Percentiles rank a stretch among this genome's conserved stretches.
These are phyloP conservation scores for Paramecium tetraurelia DNA, from an alignment of 73 alveolate species.

Conservation along the genomic window DNA sequence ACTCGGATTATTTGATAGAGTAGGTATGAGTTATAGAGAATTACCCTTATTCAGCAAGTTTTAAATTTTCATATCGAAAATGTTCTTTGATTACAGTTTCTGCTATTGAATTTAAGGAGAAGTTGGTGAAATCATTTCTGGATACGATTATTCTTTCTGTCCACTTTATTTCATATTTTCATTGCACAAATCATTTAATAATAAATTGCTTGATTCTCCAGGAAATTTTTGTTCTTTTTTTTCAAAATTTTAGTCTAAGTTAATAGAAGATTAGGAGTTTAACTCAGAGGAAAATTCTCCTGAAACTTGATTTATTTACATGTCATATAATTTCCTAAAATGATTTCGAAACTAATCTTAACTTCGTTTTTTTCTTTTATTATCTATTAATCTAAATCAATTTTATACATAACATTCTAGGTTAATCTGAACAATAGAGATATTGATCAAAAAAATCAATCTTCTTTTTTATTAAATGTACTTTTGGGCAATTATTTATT, in stretches of 20 bases:
- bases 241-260: background rate
- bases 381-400: background rate
- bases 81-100: background rate
- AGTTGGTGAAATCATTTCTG: background rate
- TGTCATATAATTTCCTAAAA: background rate
- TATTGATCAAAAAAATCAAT: background rate
- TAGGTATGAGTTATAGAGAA: background rate
- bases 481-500: background rate
- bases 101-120: background rate
- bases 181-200: background rate
- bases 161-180: background rate
- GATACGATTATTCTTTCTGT: background rate
- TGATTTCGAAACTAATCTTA: background rate
- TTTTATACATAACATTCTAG: background rate
- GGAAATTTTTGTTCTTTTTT: background rate
- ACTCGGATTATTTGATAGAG: background rate
- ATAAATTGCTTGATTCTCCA: background rate
- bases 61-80: background rate
- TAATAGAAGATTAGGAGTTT: background rate
- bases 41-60: background rate
- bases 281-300: background rate
- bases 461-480: background rate
- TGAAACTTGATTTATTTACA: background rate
- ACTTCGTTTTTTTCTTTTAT: background rate
- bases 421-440: background rate